These are phyloP conservation scores for Prunella vulgaris DNA, from an alignment of 257 asterid species.

Conservation along the genomic window DNA sequence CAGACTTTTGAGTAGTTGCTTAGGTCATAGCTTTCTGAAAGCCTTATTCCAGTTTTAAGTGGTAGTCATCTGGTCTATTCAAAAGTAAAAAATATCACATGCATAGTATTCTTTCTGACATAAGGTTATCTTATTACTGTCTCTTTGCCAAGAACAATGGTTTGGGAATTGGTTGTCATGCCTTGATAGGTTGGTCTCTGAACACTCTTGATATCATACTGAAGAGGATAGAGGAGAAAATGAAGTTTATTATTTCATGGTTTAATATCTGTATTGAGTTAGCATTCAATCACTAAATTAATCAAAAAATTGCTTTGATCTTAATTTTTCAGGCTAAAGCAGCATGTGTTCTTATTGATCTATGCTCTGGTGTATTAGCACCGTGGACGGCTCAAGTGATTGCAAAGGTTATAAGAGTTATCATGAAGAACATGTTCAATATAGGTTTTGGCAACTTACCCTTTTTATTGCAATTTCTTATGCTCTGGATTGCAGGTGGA, in stretches of 20 bases:
- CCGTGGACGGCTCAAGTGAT: conserved; percentile 96
- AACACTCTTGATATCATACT: conserved; percentile 8
- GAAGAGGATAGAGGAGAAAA: conserved; percentile 3
- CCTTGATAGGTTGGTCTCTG: conserved; percentile 19
- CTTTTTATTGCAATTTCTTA: conserved; percentile 12
- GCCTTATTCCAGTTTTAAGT: neutral
- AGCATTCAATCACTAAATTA: conserved; percentile 19
- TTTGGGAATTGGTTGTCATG: neutral
- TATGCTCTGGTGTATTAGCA: conserved; percentile 84
- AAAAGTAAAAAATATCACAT: neutral
- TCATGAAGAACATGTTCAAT: conserved; percentile 18
- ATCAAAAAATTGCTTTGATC: conserved; percentile 16
- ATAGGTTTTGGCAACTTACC: conserved; percentile 19
- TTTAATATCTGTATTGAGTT: conserved; percentile 12
- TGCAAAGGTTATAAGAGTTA: conserved; percentile 59
- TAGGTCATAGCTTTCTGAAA: conserved; percentile 8
- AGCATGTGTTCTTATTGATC: conserved; percentile 86
- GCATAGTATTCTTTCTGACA: conserved; percentile 5
- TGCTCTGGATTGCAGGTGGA: conserved; percentile 54
- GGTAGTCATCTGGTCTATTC: neutral
- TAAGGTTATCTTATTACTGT: conserved; percentile 8
- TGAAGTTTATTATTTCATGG: neutral
- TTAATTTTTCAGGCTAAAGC: conserved; percentile 74
- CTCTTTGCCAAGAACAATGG: neutral
- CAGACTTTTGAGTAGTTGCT: neutral